Evolutionary conservation across 1,284 basidiomycete genomes (phyloP).

Genomic region (Cerrena zonata): DNA sequence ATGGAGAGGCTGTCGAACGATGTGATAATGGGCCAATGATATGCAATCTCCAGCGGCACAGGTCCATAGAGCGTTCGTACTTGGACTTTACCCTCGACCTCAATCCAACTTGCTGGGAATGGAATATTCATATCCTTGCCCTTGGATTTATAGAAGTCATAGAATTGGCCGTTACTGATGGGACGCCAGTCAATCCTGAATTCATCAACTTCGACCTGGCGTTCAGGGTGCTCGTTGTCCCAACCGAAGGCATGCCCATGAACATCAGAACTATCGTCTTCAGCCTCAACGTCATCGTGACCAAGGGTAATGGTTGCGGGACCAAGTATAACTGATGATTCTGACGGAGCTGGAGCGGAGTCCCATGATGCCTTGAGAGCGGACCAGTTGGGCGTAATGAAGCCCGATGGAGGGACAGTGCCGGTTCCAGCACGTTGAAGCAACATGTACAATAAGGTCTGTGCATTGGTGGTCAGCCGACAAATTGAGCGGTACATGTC

Average conservation of each 20-base stretch:
- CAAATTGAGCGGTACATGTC: neutral
- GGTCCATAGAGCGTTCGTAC: conserved; percentile 88
- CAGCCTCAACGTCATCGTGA: conserved; percentile 76
- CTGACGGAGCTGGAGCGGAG: conserved; percentile 32
- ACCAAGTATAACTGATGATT: conserved; percentile 49
- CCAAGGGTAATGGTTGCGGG: conserved; percentile 65
- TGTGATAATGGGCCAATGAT: conserved; percentile 83
- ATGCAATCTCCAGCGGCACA: conserved; percentile 68
- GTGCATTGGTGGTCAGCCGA: conserved; percentile 1
- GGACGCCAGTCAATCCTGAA: conserved; percentile 82
- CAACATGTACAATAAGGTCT: conserved; percentile 93
- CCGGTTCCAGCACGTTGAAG: conserved; percentile 72
- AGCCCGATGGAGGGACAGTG: conserved; percentile 75
- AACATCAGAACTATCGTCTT: conserved; percentile 50
- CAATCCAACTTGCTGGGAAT: conserved; percentile 68
- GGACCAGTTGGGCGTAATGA: conserved; percentile 72
- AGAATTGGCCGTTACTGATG: conserved; percentile 79
- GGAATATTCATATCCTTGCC: conserved; percentile 35
- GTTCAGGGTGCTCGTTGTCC: conserved; percentile 87
- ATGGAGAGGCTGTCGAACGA: conserved; percentile 75
- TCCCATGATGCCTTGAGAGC: conserved; percentile 67
- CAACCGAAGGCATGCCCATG: conserved; percentile 80
- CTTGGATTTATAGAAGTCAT: conserved; percentile 46
- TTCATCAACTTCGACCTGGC: conserved; percentile 48
- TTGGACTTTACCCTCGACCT: conserved; percentile 42